A percentile compares a stretch with the other conserved stretches of the same genome.
Evolutionary conservation across 2,329 filamentous ascomycete species (phyloP).

Genomic region (Dryadomyces quercivorus): DNA sequence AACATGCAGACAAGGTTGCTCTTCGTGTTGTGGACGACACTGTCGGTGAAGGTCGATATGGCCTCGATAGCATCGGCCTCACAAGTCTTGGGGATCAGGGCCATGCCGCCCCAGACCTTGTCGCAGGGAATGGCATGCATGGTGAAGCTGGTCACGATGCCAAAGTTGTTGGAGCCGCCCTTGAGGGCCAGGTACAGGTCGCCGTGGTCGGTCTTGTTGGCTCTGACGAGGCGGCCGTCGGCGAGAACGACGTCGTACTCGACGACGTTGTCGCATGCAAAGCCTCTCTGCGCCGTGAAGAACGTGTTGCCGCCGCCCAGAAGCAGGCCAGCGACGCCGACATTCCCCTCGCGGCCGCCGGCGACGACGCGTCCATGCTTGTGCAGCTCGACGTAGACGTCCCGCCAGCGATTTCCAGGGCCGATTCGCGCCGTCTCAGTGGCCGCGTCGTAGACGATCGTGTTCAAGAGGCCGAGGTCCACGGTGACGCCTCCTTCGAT

Average conservation of each 20-base stretch:
- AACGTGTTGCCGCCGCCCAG: slow-evolving; percentile 24
- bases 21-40: slow-evolving; percentile 9
- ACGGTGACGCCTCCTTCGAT: slow-evolving; percentile 24
- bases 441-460: slow-evolving; percentile 17
- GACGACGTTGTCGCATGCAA: slow-evolving; percentile 23
- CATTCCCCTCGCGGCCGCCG: slow-evolving; percentile 21
- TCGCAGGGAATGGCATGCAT: neutral
- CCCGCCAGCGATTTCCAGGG: slow-evolving; percentile 24
- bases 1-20: slow-evolving; percentile 10
- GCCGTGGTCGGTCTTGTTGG: slow-evolving; percentile 18
- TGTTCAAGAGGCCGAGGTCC: slow-evolving; percentile 22
- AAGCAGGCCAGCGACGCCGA: slow-evolving; percentile 23
- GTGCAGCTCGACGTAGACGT: slow-evolving; percentile 23
- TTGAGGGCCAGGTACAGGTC: slow-evolving; percentile 29
- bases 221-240: slow-evolving; percentile 24
- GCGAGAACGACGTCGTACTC: slow-evolving; percentile 27
- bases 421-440: slow-evolving; percentile 20
- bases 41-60: slow-evolving; percentile 10
- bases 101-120: slow-evolving; percentile 7
- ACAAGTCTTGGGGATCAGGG: neutral
- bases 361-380: slow-evolving; percentile 19
- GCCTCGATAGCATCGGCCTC: slow-evolving; percentile 7
- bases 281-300: slow-evolving; percentile 17
- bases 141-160: slow-evolving; percentile 17
- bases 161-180: slow-evolving; percentile 31